Evolutionary conservation across 225 moss, liverwort and hornwort genomes (phyloP), one percentile per base, ranked within the genome.

Genomic region (Pleurozium schreberi): DNA sequence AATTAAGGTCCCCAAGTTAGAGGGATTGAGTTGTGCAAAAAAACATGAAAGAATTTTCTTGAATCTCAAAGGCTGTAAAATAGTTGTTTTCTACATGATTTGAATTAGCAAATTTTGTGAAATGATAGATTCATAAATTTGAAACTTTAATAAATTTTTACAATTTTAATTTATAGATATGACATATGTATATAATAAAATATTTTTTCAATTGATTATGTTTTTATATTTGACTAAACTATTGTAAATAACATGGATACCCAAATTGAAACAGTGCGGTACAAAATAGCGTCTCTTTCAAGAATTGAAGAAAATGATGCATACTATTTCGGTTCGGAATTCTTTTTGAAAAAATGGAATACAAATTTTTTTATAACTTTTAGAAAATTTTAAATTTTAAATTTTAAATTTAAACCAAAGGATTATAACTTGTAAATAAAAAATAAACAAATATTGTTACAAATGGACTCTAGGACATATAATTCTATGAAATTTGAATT

Each of bases 351-450:
- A 50, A 77, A 50, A 31, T 49, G 0, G 2, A 38, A 53, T 25
- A 52, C 9, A 2, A 53, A 77, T 23, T 8, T 38, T n/a, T 53
- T 77, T 3, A 5, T 1, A 77, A 23, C 23, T 23, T 53, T 53
- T 4, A 53, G 2, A 0, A 52, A 3, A 3, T 53, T 53, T 18
- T 0, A 22, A 11, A 22, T 7, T 19, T 0, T 1, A 49, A 34
- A 5, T 13, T 12, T 13, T 13, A 34, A 5, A 8, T 13, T 34
- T 22, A 5, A 52, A 36, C 1, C 14, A 77, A 6, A 25, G 0
- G 25, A 38, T 1, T 25, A 10, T 38, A 4, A 38, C 22, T 14
- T 78, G 12, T 3, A 53, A 55, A 15, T 14, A 23, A 5, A 36
- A 31, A 63, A 62, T 7, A 30, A 30, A 30, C 12, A 5, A 53